Evolutionary conservation across 2,329 filamentous ascomycete species (phyloP), one percentile per base, ranked within the genome.

Genomic region (Blastomyces gilchristii): DNA sequence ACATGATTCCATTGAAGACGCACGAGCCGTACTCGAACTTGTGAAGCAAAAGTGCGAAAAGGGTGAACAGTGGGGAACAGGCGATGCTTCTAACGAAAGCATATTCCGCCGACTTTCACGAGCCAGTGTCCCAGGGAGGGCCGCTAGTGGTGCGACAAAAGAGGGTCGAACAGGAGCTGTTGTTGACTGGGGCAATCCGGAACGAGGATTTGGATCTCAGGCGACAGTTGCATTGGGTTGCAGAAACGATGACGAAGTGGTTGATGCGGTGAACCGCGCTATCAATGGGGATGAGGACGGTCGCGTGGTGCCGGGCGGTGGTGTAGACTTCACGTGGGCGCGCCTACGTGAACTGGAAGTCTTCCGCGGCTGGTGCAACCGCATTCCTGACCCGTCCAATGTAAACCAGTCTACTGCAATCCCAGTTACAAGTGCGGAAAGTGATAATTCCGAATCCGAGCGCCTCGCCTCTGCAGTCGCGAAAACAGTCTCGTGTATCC

Each of bases 41-140:
- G 86, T 97, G 58, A 96, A 94, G 75, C 87, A 93, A 72, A 99
- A 99, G 75, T 97, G 93, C 74, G 92, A 97, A 74, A 94, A 90
- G 76, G 94, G 94, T 50, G 89, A 89, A 67, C 77, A 81, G 31
- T 99, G 92, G 90, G 94, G 91, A 45, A 88, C 87, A 0, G 85
- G 85, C 59, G 91, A 96, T 53, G 82, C 86, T 1, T 87, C 86
- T 56, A 87, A 86, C 50, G 94, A 99, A 77, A 93, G 91, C 68
- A 85, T 99, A 59, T 99, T 97, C 80, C 89, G 87, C 68, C 86
- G 93, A 11, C 81, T 99, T 3, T 83, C 82, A 3, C 82, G 87
- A 54, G 80, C 18, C 73, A 76, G 31, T 74, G 75, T 60, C 68
- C 73, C 18, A 74, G 75, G 50, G 79, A 79, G 65, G 69, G 25